These are phyloP conservation scores for Amphibolis antarctica DNA, from an alignment of 106 monocot genomes.

Conservation along the genomic window DNA sequence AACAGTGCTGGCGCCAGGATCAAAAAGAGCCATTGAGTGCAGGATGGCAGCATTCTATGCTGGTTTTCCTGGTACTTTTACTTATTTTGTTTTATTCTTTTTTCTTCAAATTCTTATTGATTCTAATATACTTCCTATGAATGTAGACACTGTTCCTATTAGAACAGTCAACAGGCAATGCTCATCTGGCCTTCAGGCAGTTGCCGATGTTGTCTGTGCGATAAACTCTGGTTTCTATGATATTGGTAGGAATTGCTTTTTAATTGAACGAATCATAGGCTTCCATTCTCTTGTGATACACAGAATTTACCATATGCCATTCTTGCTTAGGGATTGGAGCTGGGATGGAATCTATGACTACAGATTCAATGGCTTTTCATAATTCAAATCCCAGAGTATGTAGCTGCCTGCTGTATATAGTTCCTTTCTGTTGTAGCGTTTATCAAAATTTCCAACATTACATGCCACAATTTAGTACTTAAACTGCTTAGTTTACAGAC, in stretches of 20 bases:
- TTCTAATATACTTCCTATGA: neutral
- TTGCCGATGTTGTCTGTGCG: slow-evolving; percentile 86
- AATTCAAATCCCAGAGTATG: slow-evolving; percentile 63
- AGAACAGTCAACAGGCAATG: slow-evolving; percentile 85
- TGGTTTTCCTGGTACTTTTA: slow-evolving; percentile 67
- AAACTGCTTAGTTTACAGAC: slow-evolving; percentile 14
- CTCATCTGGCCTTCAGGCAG: slow-evolving; percentile 86
- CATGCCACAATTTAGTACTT: neutral
- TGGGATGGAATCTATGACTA: slow-evolving; percentile 73
- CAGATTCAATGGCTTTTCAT: slow-evolving; percentile 36
- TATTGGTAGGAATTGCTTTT: slow-evolving; percentile 33
- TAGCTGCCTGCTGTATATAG: neutral
- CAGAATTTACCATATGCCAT: neutral
- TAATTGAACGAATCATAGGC: neutral
- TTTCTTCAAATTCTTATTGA: neutral
- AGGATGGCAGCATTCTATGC: slow-evolving; percentile 83
- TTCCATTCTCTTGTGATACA: neutral
- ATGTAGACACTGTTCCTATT: slow-evolving; percentile 68
- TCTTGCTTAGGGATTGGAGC: slow-evolving; percentile 55
- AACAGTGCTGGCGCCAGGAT: slow-evolving; percentile 78
- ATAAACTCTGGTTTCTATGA: slow-evolving; percentile 91
- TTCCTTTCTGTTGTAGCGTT: too few relatives aligned
- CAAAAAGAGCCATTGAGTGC: slow-evolving; percentile 77
- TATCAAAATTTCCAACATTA: neutral
- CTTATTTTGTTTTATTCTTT: slow-evolving; percentile 4